phyloP scores from a whole-genome alignment of 176 grass and related monocot species.

The Avena eriantha region DNA sequence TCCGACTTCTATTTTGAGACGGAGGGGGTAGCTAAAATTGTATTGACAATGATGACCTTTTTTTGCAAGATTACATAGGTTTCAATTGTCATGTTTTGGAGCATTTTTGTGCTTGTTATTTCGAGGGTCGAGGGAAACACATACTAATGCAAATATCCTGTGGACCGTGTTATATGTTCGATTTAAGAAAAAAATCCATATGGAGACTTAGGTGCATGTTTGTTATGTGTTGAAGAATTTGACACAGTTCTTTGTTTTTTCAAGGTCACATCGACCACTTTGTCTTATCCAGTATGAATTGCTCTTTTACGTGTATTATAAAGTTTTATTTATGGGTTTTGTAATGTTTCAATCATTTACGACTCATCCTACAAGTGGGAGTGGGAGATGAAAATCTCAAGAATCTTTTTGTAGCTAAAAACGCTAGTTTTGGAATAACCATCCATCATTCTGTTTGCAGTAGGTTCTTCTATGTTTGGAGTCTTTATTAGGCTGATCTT shows the following conservation, averaged over 20 bases:
- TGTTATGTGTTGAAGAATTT: not conserved
- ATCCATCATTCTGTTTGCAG: not conserved
- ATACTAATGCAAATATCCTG: not conserved
- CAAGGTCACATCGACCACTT: not conserved
- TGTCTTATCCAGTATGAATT: not conserved
- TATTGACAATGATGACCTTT: not conserved
- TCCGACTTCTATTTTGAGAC: no score
- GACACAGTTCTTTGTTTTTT: not conserved
- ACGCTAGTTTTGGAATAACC: not conserved
- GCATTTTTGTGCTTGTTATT: not conserved
- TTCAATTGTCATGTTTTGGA: not conserved
- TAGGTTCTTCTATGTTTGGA: not conserved
- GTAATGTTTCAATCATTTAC: not conserved
- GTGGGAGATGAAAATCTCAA: not conserved
- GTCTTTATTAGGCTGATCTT: not conserved
- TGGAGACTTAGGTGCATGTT: not conserved
- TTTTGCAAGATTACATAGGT: slow-evolving; percentile 10
- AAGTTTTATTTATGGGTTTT: not conserved
- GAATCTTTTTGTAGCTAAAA: slow-evolving; percentile 3
- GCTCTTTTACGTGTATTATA: not conserved
- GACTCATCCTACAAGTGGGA: not conserved
- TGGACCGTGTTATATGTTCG: not conserved
- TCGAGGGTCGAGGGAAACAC: not conserved
- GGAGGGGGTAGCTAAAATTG: not conserved
- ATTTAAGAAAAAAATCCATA: not conserved